Evolutionary conservation across 495 filamentous ascomycete genomes (phyloP).

Genomic region (Trichoderma orchidacearum): DNA sequence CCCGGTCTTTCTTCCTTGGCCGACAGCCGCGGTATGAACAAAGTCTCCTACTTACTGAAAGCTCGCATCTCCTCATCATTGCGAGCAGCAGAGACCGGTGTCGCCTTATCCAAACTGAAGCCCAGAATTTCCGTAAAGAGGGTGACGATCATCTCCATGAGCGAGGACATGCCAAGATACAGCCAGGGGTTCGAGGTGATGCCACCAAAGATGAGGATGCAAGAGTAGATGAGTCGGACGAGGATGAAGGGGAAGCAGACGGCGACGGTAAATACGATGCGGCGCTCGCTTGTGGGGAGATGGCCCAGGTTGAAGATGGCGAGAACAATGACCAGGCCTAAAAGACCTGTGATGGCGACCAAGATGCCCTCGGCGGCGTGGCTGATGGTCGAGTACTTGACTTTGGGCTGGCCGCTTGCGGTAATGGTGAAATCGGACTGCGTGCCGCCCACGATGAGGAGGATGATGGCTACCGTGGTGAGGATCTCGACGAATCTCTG

Average conservation of each 20-base stretch:
- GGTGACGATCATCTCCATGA: constrained; percentile 24
- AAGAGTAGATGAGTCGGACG: constrained; percentile 20
- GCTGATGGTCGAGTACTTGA: constrained; percentile 3
- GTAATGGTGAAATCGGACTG: constrained; percentile 2
- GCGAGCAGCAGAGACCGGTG: not conserved
- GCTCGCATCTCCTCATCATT: not conserved
- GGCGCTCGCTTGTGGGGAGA: constrained; percentile 18
- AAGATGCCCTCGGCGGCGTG: constrained; percentile 14
- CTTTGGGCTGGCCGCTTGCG: constrained; percentile 6
- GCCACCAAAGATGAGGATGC: constrained; percentile 10
- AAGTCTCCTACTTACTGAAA: not conserved
- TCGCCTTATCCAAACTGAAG: constrained; percentile 6
- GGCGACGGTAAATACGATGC: constrained; percentile 16
- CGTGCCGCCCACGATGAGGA: constrained; percentile 17
- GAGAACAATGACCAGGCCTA: constrained; percentile 9
- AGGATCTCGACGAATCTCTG: constrained; percentile 13
- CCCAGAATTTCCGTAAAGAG: constrained; percentile 17
- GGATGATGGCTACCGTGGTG: constrained; percentile 14
- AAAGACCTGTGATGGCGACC: constrained; percentile 14
- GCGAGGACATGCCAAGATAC: constrained; percentile 17
- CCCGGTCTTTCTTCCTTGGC: not conserved
- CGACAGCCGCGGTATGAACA: no score
- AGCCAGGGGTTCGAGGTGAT: constrained; percentile 12
- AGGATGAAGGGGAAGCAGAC: constrained; percentile 22
- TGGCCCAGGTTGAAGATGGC: constrained; percentile 10